These are phyloP conservation scores for Claviceps purpurea DNA, from an alignment of 2,329 filamentous ascomycete species.

Conservation along the genomic window DNA sequence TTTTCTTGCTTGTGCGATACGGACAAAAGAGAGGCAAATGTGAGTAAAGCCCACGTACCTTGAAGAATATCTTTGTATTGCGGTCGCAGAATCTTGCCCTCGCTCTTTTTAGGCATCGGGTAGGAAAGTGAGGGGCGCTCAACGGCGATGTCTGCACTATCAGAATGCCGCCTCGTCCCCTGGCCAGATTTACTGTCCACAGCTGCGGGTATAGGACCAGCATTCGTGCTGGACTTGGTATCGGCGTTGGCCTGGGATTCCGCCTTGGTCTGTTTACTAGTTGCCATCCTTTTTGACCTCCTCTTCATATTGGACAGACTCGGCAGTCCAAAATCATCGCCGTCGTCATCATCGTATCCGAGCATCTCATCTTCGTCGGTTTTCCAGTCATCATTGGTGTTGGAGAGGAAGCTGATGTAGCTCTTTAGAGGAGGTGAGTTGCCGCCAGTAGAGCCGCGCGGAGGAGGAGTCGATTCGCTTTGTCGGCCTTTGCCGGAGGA, in stretches of 20 bases:
- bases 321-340: constrained; percentile 89
- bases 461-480: constrained; percentile 42
- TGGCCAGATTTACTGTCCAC: constrained; percentile 25
- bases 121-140: constrained; percentile 75
- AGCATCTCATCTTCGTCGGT: constrained; percentile 64
- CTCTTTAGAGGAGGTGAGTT: constrained; percentile 55
- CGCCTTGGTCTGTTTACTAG: constrained; percentile 19
- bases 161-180: constrained; percentile 49
- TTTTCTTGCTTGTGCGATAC: neutral
- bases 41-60: constrained; percentile 28
- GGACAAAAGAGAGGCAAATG: no score
- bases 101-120: constrained; percentile 74
- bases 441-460: constrained; percentile 35
- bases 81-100: constrained; percentile 89
- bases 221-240: constrained; percentile 4
- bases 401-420: constrained; percentile 71
- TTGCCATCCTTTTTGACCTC: constrained; percentile 43
- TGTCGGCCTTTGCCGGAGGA: constrained; percentile 35
- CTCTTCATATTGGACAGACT: constrained; percentile 86
- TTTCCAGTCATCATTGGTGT: constrained; percentile 73
- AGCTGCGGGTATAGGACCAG: constrained; percentile 21
- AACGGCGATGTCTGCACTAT: constrained; percentile 89
- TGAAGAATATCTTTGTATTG: constrained; percentile 94
- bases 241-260: neutral
- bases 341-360: constrained; percentile 72